A percentile compares a stretch with the other conserved stretches of the same genome.
These are phyloP conservation scores for Geranium incanum DNA, from an alignment of 441 rosid species.

Conservation along the genomic window DNA sequence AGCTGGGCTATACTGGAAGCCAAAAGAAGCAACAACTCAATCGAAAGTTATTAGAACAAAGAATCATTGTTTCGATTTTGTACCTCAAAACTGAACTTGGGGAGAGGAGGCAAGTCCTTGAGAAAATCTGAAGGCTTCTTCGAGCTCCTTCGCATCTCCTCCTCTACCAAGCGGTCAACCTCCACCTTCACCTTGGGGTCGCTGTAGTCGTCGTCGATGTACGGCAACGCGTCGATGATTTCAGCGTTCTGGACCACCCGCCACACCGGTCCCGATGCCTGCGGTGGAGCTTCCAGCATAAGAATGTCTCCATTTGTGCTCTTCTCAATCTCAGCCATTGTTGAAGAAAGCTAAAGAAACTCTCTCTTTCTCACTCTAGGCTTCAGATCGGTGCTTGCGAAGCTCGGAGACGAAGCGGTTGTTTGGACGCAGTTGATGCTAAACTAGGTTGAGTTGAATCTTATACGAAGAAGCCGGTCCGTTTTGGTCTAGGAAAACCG, in stretches of 20 bases:
- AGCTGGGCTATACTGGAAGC: neutral
- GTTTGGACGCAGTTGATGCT: neutral
- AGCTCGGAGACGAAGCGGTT: neutral
- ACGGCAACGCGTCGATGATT: constrained; percentile 80
- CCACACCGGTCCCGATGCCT: constrained; percentile 54
- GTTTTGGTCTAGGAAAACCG: too few relatives aligned
- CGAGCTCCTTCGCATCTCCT: constrained; percentile 87
- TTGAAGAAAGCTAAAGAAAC: neutral
- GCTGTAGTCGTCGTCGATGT: constrained; percentile 91
- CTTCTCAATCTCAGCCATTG: constrained; percentile 31
- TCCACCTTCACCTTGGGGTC: constrained; percentile 62
- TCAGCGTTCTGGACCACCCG: constrained; percentile 52
- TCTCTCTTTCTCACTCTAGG: neutral
- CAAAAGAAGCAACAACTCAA: neutral
- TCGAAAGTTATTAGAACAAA: neutral
- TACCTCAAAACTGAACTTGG: constrained; percentile 47
- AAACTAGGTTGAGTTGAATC: neutral
- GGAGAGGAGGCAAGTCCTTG: constrained; percentile 67
- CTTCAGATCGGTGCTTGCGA: neutral
- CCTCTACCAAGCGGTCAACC: constrained; percentile 81
- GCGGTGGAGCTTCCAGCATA: constrained; percentile 82
- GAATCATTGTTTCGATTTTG: too few relatives aligned
- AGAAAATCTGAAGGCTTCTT: constrained; percentile 86
- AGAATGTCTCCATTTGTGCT: constrained; percentile 44
- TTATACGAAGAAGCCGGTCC: neutral